Base-by-base conservation (phyloP, 257 asterid species). In the Echium plantagineum region DNA sequence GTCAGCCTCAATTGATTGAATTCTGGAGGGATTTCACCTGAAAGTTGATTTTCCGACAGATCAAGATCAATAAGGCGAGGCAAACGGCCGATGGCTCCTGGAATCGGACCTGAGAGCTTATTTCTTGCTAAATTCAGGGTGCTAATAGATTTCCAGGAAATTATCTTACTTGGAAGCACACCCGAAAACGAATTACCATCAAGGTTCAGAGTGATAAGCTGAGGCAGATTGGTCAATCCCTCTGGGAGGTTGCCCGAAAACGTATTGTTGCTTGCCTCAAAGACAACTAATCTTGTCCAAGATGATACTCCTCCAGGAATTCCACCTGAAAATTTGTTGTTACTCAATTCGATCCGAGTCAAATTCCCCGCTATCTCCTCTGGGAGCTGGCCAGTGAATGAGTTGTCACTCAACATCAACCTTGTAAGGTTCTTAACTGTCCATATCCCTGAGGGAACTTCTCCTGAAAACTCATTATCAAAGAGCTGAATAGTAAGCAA, bases 101-200 rank as follows among this genome's bases (percentile, higher is more conserved):
- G 96, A 52, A 90, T 85, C 0, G 73, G 64, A 30, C 97, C 97
- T 4, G 83, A 75, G 22, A 90, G 70, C 26, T 71, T 19, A 63
- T 90, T 90, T 63, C 90, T 63, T 0, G 94, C 72, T 24, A 90
- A 78, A 58, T 77, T 74, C 77, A 90, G 61, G 3, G 51, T 55
- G 21, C 63, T 63, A 31, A 90, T 81, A 51, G 94, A 87, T 13
- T 58, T 60, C 97, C 97, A 90, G 0, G 97, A 90, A 4, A 68
- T 30, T 4, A 90, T 81, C 38, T 74, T 52, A 30, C 80, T 52
- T 19, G 94, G 97, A 5, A 90, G 73, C 59, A 58, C 76, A 59
- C 95, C 95, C 7, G 89, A 77, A 55, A 90, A 76, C 4, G 77
- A 77, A 65, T 90, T 90, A 3, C 97, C 94, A 57, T 85, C 95